Conservation (phyloP, 148 eudicot species). For the Spergularia marina region DNA sequence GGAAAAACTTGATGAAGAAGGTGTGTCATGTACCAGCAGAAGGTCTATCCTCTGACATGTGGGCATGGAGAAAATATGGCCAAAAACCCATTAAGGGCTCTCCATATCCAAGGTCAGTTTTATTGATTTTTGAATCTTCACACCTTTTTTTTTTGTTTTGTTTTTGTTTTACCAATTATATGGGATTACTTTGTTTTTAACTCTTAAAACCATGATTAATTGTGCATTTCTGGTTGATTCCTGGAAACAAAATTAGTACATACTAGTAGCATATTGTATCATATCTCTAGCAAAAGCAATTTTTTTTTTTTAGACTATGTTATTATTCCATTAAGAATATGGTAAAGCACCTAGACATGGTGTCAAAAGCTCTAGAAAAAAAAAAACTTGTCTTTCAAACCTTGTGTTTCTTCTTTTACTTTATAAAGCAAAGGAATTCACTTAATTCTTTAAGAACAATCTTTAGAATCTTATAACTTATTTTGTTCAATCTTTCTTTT, state of each 20-base stretch:
- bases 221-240: neutral
- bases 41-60: constrained; percentile 76
- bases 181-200: neutral
- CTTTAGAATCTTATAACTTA: constrained; percentile 17
- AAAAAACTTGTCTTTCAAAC: constrained; percentile 3
- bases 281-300: neutral
- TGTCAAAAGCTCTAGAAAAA: constrained; percentile 5
- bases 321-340: neutral
- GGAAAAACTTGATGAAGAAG: constrained; percentile 76
- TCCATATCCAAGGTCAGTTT: constrained; percentile 79
- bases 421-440: constrained; percentile 15
- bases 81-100: constrained; percentile 98
- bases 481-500: constrained; percentile 23
- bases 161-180: neutral
- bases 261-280: neutral
- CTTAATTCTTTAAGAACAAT: constrained; percentile 7
- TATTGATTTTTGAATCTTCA: neutral
- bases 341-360: neutral
- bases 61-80: constrained; percentile 99
- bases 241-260: neutral
- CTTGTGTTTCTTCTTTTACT: constrained; percentile 11
- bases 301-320: neutral
- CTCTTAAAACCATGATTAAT: neutral
- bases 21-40: constrained; percentile 88
- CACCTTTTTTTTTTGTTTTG: too few relatives aligned